These are phyloP conservation scores for Salpingoeca rosetta DNA, from an alignment of 78 protist species.

Conservation along the genomic window DNA sequence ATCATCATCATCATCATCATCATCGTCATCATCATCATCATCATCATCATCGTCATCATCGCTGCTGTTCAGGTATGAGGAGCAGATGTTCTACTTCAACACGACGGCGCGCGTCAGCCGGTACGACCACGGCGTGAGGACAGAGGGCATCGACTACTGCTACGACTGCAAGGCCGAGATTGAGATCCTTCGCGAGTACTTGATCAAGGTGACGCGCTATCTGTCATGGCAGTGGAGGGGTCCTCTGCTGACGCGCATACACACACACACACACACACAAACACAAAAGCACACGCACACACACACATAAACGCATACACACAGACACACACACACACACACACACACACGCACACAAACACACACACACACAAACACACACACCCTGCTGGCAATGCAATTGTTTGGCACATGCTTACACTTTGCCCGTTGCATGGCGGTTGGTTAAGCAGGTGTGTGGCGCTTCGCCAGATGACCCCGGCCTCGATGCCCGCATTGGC, in stretches of 20 bases:
- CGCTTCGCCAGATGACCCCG: background rate
- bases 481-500: background rate
- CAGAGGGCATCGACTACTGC: conserved; percentile 35
- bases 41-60: too few relatives aligned
- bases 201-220: background rate
- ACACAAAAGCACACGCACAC: too few relatives aligned
- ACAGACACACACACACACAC: too few relatives aligned
- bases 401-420: background rate
- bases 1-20: too few relatives aligned
- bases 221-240: too few relatives aligned
- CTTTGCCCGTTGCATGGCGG: background rate
- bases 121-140: background rate
- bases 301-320: too few relatives aligned
- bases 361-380: too few relatives aligned
- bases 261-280: background rate
- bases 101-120: conserved; percentile 18
- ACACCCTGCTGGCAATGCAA: too few relatives aligned
- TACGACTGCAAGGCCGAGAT: conserved; percentile 51
- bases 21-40: too few relatives aligned
- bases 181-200: background rate
- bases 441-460: background rate
- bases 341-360: too few relatives aligned
- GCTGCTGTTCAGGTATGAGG: too few relatives aligned
- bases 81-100: conserved; percentile 48
- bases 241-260: too few relatives aligned